These are phyloP conservation scores for Kewa caespitosa DNA, from an alignment of 179 eudicot species.

Conservation along the genomic window DNA sequence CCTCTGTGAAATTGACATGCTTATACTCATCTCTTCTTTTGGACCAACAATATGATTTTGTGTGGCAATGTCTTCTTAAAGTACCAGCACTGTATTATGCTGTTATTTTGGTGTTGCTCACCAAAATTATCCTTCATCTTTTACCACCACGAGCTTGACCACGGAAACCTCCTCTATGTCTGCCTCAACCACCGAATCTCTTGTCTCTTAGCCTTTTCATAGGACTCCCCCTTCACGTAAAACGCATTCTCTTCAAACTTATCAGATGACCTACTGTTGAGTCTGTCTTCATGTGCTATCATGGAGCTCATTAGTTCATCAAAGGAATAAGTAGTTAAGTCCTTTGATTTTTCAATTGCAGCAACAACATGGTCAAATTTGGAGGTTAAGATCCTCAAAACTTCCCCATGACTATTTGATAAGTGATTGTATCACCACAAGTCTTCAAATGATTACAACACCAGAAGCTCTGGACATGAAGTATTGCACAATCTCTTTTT, in stretches of 20 bases:
- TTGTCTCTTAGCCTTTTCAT: not conserved
- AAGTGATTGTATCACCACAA: not conserved
- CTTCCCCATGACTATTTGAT: not conserved
- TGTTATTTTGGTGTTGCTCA: not conserved
- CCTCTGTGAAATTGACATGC: not conserved
- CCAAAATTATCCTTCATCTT: not conserved
- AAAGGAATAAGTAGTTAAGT: too few species aligned
- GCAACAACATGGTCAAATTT: not conserved
- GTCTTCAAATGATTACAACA: not conserved
- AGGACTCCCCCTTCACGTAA: conserved; percentile 7
- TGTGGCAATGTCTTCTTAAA: not conserved
- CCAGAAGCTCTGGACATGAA: not conserved
- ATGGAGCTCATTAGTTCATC: conserved; percentile 17
- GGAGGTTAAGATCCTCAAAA: not conserved
- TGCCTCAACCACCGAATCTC: not conserved
- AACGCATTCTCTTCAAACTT: conserved; percentile 19
- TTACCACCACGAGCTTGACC: not conserved
- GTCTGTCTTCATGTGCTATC: conserved; percentile 6
- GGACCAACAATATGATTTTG: not conserved
- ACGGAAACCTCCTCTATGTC: conserved; percentile 1
- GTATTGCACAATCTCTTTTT: too few species aligned
- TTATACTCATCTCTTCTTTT: not conserved
- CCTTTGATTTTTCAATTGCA: not conserved
- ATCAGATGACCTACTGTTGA: not conserved
- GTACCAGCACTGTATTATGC: not conserved